Percentiles rank a stretch among this genome's conserved stretches.
Evolutionary conservation across 2,329 filamentous ascomycete species (phyloP).

Genomic region (Botrytis hyacinthi): DNA sequence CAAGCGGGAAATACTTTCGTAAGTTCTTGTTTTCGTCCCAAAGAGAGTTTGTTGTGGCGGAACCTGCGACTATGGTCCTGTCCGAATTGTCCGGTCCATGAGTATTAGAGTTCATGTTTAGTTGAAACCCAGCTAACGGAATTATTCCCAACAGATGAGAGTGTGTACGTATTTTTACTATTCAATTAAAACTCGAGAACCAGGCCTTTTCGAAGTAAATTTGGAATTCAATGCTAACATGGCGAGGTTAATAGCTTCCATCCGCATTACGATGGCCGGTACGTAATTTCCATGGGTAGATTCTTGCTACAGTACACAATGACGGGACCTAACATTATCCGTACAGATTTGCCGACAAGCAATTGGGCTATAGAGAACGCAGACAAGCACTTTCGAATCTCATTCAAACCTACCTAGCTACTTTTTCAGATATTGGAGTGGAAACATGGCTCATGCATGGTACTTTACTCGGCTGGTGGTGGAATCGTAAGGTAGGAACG

Average conservation of each 20-base stretch:
- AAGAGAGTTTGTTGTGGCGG: not conserved
- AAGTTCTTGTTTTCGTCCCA: slow-evolving; percentile 24
- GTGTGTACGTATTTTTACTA: slow-evolving; percentile 31
- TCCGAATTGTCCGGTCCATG: not conserved
- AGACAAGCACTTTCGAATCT: slow-evolving; percentile 62
- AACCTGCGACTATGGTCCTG: not conserved
- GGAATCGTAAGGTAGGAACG: slow-evolving; percentile 53
- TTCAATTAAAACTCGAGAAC: too few relatives aligned
- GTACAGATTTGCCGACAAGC: slow-evolving; percentile 41
- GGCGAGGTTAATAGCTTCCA: slow-evolving; percentile 37
- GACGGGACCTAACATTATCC: not conserved
- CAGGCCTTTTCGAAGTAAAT: not conserved
- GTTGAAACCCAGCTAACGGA: not conserved
- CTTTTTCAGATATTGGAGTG: slow-evolving; percentile 57
- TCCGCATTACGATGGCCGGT: slow-evolving; percentile 43
- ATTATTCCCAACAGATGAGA: slow-evolving; percentile 32
- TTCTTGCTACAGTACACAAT: not conserved
- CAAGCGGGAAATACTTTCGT: slow-evolving; percentile 43
- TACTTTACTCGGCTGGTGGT: slow-evolving; percentile 85
- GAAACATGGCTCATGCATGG: slow-evolving; percentile 67
- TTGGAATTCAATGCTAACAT: slow-evolving; percentile 22
- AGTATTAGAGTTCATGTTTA: not conserved
- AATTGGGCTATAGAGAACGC: slow-evolving; percentile 44
- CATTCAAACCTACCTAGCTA: slow-evolving; percentile 70
- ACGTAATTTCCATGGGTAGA: slow-evolving; percentile 16